A percentile compares a stretch with the other conserved stretches of the same genome.
Conservation (phyloP, 2,329 filamentous ascomycete species). For the Diaporthe citrichinensis region DNA sequence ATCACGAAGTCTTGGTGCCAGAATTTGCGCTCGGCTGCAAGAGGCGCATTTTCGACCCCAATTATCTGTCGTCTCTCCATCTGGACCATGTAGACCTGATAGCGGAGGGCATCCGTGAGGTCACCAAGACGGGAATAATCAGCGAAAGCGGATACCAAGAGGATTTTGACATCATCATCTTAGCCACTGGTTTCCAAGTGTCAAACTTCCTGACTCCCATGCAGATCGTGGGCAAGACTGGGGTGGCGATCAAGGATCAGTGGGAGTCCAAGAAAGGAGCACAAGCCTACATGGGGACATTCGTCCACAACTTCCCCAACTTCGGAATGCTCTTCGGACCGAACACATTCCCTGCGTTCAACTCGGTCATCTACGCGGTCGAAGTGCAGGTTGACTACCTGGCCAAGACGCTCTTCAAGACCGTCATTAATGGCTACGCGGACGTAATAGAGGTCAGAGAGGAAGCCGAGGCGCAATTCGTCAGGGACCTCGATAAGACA, state of each 20-base stretch:
- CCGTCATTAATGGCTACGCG: conserved; percentile 50
- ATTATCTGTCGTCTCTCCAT: conserved; percentile 51
- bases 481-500: conserved; percentile 49
- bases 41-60: conserved; percentile 52
- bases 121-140: conserved; percentile 48
- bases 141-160: conserved; percentile 42
- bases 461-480: conserved; percentile 49
- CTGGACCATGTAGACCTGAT: conserved; percentile 50
- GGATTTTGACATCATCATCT: conserved; percentile 47
- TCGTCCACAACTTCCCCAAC: conserved; percentile 51
- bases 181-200: conserved; percentile 49
- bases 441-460: conserved; percentile 53
- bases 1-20: conserved; percentile 48
- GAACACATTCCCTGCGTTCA: conserved; percentile 44
- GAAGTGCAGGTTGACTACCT: conserved; percentile 43
- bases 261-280: conserved; percentile 48
- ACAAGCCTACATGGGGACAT: conserved; percentile 50
- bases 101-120: conserved; percentile 44
- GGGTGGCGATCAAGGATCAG: conserved; percentile 46
- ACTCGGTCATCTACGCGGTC: conserved; percentile 43
- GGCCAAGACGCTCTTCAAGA: conserved; percentile 45
- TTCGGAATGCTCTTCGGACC: conserved; percentile 49
- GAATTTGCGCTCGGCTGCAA: conserved; percentile 54
- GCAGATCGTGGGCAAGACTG: conserved; percentile 46
- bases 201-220: conserved; percentile 47